Base-by-base conservation (phyloP, 495 filamentous ascomycete genomes). In the Xylaria acuta region DNA sequence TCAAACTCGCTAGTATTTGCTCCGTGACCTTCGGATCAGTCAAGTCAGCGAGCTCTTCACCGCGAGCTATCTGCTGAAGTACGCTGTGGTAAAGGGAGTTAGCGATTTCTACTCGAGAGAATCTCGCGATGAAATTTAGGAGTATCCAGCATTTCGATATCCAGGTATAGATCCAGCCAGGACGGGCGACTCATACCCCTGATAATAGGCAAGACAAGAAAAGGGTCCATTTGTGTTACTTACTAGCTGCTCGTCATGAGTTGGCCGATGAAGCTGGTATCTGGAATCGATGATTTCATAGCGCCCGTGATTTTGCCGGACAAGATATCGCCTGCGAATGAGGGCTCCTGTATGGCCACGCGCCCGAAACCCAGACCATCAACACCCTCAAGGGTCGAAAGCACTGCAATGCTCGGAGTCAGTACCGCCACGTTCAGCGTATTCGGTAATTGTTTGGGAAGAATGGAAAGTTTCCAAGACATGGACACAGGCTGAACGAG, bases 281-380 rank as follows among this genome's bases (percentile, higher is more conserved):
- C 69, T 47, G 67, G 41, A 14, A 74, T 58, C 22, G 62, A 25
- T 25, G 43, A 32, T 51, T 83, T 78, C 63, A 88, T 82, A 0
- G 86, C 86, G 0, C 85, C 83, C 32, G 80, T 80, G 18, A 88
- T 81, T 69, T 84, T 84, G 8, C 85, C 86, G 1, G 77, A 75
- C 9, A 89, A 78, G 18, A 89, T 84, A 47, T 87, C 81, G 32
- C 73, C 75, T 5, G 84, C 80, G 5, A 90, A 67, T 22, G 76
- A 76, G 7, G 82, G 82, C 70, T 91, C 87, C 63, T 89, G 83
- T 67, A 83, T 83, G 2, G 83, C 79, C 3, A 86, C 82, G 6
- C 88, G 83, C 1, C 80, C 89, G 22, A 91, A 72, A 14, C 87
- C 88, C 20, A 90, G 78, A 27, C 88, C 88, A 66, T 90, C 83